Base-by-base conservation (phyloP, 371 early-diverging fungal genomes). In the Mycotypha africana region DNA sequence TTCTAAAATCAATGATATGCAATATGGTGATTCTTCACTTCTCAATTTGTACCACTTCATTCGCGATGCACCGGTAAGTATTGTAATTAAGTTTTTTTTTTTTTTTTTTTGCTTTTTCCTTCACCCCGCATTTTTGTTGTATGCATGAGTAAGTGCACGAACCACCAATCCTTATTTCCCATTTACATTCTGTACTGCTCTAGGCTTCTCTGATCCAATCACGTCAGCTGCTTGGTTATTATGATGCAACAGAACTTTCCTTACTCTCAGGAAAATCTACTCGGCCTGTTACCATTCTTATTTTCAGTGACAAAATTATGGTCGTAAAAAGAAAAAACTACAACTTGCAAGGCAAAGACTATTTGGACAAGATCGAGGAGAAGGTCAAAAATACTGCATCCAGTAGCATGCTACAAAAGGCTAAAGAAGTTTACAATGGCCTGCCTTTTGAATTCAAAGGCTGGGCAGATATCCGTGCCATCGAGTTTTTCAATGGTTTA, bases 291-390 rank as follows among this genome's bases (percentile, higher is more conserved):
- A 70, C 75, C 0, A 22, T 74, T 4, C 56, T 74, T 9, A 39
- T 74, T 9, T 66, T 74, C 25, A 60, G 57, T 7, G 75, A 74
- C 21, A 67, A 66, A 30, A 16, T 74, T 20, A 60, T 74, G 62
- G 49, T 74, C 2, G 69, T 64, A 12, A 59, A 56, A 19, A 56
- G 75, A 4, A 53, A 49, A 20, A 57, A 58, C 15, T 52, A 49
- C 10, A 64, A 59, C 6, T 14, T 68, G 4, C 56, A 53, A 35
- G 61, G 53, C 23, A 33, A 36, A 7, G 49, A 48, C 7, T 38
- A 37, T 4, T 40, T 48, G 12, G 46, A 53, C 11, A 58, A 49
- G 3, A 49, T 58, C 30, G 53, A 58, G 38, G 46, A 58, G 33
- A 37, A 45, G 21, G 42, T 60, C 15, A 51, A 49, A 8, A 51